phyloP scores from a whole-genome alignment of 208 protist species.

The Crithidia brevicula region DNA sequence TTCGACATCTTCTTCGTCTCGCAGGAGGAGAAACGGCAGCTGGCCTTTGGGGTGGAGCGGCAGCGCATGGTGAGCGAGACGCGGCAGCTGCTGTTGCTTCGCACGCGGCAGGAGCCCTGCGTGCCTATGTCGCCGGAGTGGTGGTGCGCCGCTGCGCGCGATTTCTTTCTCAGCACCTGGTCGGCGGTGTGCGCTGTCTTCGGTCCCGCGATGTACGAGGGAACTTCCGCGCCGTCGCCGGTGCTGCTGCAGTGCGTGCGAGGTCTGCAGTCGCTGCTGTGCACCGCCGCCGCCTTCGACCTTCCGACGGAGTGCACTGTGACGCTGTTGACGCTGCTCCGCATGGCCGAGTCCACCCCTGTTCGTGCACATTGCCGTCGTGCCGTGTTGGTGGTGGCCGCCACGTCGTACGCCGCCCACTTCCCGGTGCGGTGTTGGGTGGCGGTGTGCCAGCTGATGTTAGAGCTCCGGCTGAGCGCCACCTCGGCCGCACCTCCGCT shows the following conservation, averaged over 20 bases:
- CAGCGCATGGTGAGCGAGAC: constrained; percentile 82
- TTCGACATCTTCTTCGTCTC: constrained; percentile 89
- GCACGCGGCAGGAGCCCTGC: constrained; percentile 21
- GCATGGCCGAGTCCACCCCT: constrained; percentile 54
- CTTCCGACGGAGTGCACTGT: constrained; percentile 83
- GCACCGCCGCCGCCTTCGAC: constrained; percentile 73
- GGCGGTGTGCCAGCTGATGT: constrained; percentile 60
- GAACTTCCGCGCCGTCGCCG: constrained; percentile 43
- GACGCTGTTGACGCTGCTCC: constrained; percentile 67
- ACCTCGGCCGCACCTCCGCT: constrained; percentile 36
- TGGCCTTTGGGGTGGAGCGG: constrained; percentile 77
- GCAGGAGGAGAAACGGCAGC: constrained; percentile 70
- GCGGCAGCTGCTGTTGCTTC: constrained; percentile 48
- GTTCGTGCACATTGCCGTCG: constrained; percentile 54
- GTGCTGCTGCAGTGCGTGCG: constrained; percentile 66
- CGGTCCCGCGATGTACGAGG: constrained; percentile 70
- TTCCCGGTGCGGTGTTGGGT: constrained; percentile 80
- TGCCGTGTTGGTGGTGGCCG: constrained; percentile 67
- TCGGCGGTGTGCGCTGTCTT: constrained; percentile 85
- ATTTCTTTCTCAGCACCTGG: constrained; percentile 86
- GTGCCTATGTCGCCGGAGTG: constrained; percentile 14
- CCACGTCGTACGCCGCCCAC: constrained; percentile 66
- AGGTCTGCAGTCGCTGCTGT: constrained; percentile 75
- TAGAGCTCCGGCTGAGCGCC: constrained; percentile 43
- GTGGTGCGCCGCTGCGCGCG: constrained; percentile 69